phyloP scores from a whole-genome alignment of 305 asterid species.

The Fraxinus platypoda region DNA sequence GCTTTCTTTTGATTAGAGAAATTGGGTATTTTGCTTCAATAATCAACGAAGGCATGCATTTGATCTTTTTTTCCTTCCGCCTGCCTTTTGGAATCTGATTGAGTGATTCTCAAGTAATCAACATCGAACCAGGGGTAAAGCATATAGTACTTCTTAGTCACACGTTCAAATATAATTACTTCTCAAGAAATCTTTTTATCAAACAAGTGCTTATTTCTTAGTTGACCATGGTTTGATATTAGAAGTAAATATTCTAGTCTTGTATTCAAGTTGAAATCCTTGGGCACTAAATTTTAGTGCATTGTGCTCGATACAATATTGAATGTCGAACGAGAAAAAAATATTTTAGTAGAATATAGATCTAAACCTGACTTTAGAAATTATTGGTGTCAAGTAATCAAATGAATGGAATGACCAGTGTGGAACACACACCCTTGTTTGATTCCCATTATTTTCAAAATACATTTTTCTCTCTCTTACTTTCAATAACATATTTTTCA shows the following conservation, averaged over 20 bases:
- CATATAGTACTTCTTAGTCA: not conserved
- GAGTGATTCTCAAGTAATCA: not conserved
- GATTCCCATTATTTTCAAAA: not conserved
- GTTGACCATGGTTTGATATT: not conserved
- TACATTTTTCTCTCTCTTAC: no score
- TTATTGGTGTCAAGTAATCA: not conserved
- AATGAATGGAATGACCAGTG: not conserved
- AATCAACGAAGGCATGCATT: not conserved
- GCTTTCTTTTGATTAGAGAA: constrained; percentile 30
- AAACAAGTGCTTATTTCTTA: not conserved
- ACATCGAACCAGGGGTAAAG: no score
- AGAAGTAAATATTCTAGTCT: not conserved
- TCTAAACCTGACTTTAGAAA: not conserved
- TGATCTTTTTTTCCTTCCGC: constrained; percentile 6
- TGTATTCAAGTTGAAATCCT: not conserved
- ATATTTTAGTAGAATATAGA: not conserved
- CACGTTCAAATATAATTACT: not conserved
- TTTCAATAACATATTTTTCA: no score
- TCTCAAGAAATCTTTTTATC: no score
- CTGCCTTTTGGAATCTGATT: constrained; percentile 25
- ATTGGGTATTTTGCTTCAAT: constrained; percentile 36
- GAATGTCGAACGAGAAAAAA: not conserved
- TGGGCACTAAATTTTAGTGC: not conserved
- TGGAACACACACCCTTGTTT: not conserved
- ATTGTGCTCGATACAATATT: not conserved